Percentiles rank a stretch among this genome's conserved stretches.
phyloP scores from a whole-genome alignment of 192 early-diverging fungal species.

The Entomortierella beljakovae region DNA sequence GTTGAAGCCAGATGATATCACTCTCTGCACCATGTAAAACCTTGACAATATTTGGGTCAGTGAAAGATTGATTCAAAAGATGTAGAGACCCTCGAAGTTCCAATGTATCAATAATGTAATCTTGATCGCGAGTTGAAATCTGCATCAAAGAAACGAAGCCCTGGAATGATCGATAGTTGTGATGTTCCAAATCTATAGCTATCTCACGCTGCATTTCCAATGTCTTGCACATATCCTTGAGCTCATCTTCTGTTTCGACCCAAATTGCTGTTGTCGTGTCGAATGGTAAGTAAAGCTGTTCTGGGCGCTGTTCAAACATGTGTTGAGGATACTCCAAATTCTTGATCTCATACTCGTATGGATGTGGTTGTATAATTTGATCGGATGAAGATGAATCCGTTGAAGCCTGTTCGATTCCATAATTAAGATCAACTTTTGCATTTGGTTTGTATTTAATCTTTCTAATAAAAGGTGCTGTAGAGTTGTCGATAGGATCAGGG shows the following conservation, averaged over 20 bases:
- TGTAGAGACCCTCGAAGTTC: constrained; percentile 78
- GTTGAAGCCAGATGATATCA: constrained; percentile 97
- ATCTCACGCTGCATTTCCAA: constrained; percentile 77
- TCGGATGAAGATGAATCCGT: constrained; percentile 21
- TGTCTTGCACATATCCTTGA: constrained; percentile 71
- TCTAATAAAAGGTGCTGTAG: constrained; percentile 77
- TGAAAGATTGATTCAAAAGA: constrained; percentile 86
- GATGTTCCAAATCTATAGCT: constrained; percentile 97
- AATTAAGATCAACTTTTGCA: constrained; percentile 79
- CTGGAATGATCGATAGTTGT: constrained; percentile 94
- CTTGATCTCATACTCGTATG: constrained; percentile 92
- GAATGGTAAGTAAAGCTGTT: constrained; percentile 68
- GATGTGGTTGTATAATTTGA: constrained; percentile 70
- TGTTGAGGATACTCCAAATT: constrained; percentile 78
- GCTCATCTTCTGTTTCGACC: constrained; percentile 82
- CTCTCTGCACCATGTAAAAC: constrained; percentile 95
- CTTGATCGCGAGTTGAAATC: constrained; percentile 86
- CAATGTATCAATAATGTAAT: constrained; percentile 93
- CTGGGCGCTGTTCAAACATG: constrained; percentile 69
- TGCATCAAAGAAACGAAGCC: constrained; percentile 97
- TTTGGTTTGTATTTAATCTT: constrained; percentile 89
- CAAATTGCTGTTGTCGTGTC: constrained; percentile 80
- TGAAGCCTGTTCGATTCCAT: constrained; percentile 48
- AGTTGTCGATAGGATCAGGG: constrained; percentile 90
- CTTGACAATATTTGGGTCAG: constrained; percentile 91